Evolutionary conservation across 2,329 filamentous ascomycete species (phyloP).

Genomic region (Penicillium sp.): DNA sequence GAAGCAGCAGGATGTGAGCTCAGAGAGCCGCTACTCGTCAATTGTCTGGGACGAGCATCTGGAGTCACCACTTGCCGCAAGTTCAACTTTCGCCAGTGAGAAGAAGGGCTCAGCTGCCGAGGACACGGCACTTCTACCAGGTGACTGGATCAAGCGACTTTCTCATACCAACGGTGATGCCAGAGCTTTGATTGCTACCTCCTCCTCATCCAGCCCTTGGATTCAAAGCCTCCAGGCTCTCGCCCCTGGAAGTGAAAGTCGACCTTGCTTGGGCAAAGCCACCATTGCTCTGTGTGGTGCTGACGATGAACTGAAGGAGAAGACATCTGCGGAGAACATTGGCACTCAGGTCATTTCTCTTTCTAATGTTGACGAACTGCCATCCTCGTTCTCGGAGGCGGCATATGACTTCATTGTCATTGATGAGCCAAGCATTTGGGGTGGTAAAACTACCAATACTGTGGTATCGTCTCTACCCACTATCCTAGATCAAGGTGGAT

Average conservation of each 20-base stretch:
- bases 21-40: conserved; percentile 15
- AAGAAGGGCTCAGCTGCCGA: conserved; percentile 6
- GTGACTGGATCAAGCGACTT: conserved; percentile 21
- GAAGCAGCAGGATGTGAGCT: conserved; percentile 8
- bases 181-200: conserved; percentile 12
- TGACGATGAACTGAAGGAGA: not conserved
- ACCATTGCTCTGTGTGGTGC: conserved; percentile 11
- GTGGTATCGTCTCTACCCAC: conserved; percentile 9
- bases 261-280: conserved; percentile 17
- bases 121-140: conserved; percentile 10
- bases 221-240: conserved; percentile 6
- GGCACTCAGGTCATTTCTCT: conserved; percentile 9
- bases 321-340: not conserved
- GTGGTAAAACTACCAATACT: not conserved
- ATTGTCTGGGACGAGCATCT: conserved; percentile 23
- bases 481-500: conserved; percentile 13
- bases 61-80: conserved; percentile 17
- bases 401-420: conserved; percentile 18
- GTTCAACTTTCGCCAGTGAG: not conserved
- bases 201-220: conserved; percentile 3
- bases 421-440: conserved; percentile 16
- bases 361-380: conserved; percentile 3
- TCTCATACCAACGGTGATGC: conserved; percentile 21
- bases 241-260: conserved; percentile 1
- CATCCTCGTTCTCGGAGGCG: conserved; percentile 9